Base-by-base conservation (phyloP, 176 grass and related monocot species). In the Leersia perrieri region DNA sequence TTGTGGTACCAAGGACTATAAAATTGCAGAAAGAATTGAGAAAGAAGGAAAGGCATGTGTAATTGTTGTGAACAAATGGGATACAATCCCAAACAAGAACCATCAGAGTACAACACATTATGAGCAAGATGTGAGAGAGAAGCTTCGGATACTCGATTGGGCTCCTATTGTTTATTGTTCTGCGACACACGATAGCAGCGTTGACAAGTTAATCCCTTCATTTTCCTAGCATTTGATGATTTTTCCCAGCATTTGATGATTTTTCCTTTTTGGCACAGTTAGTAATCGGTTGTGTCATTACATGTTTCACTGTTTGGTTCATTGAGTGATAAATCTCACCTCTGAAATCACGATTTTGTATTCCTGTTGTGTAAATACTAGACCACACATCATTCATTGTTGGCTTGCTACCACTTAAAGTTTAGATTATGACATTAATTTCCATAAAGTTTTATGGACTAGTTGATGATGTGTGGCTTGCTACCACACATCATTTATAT, bases 11-110 rank as follows among this genome's bases (percentile, higher is more conserved):
- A 85, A 98, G 95, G 95, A 98, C 72, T 87, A 73, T 72, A 98
- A 81, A 90, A 98, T 94, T 73, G 95, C 92, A 75, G 95, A 98
- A 90, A 87, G 88, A 75, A 93, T 98, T 84, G 95, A 98, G 67
- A 94, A 78, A 80, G 92, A 94, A 89, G 95, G 92, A 88, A 98
- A 98, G 82, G 95, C 88, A 29, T 98, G 95, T 60, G 84, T 98
- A 20, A 81, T 98, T 83, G 95, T 98, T 80, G 92, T 98, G 36
- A 98, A 98, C 74, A 98, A 98, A 87, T 98, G 95, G 95, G 95
- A 98, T 64, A 98, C 95, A 26, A 98, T 98, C 47, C 95, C 95
- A 85, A 98, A 98, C 53, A 98, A 98, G 89, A 98, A 92, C 74
- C 84, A 98, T 72, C 78, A 98, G 61, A 98, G 89, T 22, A 92